These are phyloP conservation scores for Paraphaeosphaeria minitans DNA, from an alignment of 2,329 filamentous ascomycete species.

Conservation along the genomic window DNA sequence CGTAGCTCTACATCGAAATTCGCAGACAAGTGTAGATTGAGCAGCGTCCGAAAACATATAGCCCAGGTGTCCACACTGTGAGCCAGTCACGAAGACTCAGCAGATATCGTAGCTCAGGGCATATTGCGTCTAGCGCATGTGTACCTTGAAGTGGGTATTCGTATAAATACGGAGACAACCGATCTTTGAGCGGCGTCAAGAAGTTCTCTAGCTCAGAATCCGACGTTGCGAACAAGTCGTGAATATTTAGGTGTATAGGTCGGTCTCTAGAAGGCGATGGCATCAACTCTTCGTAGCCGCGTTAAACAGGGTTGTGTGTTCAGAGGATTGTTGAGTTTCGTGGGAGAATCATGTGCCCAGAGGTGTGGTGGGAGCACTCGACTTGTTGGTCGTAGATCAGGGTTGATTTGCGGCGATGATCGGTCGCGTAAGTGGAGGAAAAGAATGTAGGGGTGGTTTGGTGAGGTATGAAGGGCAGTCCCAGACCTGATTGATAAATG, in stretches of 20 bases:
- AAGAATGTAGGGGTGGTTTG: background rate
- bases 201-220: conserved; percentile 8
- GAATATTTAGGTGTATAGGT: background rate
- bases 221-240: background rate
- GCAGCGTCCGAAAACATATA: no score
- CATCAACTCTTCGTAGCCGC: background rate
- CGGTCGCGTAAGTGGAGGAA: background rate
- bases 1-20: background rate
- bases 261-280: background rate
- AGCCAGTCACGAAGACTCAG: no score
- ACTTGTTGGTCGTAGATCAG: background rate
- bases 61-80: no score
- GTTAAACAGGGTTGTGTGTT: background rate
- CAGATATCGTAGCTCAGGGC: no score
- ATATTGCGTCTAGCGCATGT: no score
- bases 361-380: background rate
- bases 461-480: background rate
- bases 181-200: no score
- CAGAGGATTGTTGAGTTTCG: background rate
- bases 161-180: background rate
- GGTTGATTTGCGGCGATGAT: conserved; percentile 1
- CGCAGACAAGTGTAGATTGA: background rate
- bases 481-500: background rate
- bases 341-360: background rate
- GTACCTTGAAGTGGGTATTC: no score